These are phyloP conservation scores for Saposhnikovia divaricata DNA, from an alignment of 129 eudicot genomes.

Conservation along the genomic window DNA sequence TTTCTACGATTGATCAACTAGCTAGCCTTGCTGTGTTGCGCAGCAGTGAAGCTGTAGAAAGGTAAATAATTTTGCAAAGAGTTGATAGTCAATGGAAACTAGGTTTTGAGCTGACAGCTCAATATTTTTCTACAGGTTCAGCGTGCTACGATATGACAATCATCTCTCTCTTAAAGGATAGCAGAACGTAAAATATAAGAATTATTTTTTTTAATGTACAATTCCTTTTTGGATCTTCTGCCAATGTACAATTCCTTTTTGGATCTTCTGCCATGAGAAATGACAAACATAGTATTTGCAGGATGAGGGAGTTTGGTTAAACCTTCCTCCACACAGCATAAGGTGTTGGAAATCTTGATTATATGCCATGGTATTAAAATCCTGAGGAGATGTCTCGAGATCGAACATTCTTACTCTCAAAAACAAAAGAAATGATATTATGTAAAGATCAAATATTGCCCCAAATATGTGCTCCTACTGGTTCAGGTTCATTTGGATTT, in stretches of 20 bases:
- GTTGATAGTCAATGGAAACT: not conserved
- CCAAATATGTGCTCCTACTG: no score
- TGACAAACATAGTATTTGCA: not conserved
- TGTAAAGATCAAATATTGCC: no score
- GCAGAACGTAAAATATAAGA: not conserved
- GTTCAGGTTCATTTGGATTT: no score
- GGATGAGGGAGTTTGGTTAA: not conserved
- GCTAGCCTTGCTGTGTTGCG: constrained; percentile 49
- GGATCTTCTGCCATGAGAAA: not conserved
- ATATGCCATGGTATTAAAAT: no score
- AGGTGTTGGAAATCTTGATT: not conserved
- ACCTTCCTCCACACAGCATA: not conserved
- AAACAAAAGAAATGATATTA: no score
- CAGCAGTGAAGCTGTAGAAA: constrained; percentile 42
- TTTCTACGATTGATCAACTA: constrained; percentile 36
- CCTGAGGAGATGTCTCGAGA: no score
- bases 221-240: not conserved
- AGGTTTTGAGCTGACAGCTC: not conserved
- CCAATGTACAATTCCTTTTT: not conserved
- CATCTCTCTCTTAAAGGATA: not conserved
- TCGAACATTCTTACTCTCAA: no score
- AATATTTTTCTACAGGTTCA: not conserved
- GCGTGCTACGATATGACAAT: not conserved
- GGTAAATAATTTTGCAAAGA: constrained; percentile 22
- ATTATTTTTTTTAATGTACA: not conserved